phyloP scores from a whole-genome alignment of 352 stramenopile genomes.

The Pythium sp. region DNA sequence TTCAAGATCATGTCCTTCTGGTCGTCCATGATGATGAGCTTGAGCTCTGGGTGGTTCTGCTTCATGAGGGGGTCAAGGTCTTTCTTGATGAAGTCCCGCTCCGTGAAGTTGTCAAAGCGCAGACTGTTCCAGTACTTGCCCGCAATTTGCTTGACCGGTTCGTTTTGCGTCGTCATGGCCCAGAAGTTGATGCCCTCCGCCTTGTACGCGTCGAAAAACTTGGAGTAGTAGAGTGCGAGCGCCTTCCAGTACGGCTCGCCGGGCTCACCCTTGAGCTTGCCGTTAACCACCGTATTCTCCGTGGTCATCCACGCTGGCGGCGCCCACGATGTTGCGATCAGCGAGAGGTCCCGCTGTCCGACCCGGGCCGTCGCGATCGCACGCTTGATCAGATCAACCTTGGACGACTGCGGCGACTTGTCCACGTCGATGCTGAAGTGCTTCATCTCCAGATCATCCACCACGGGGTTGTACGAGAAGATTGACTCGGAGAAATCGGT shows the following conservation, averaged over 20 bases:
- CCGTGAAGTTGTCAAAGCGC: slow-evolving; percentile 26
- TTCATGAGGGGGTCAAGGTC: slow-evolving; percentile 62
- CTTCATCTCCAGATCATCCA: slow-evolving; percentile 37
- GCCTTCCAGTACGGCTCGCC: slow-evolving; percentile 46
- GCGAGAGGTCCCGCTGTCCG: slow-evolving; percentile 33
- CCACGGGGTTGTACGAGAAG: slow-evolving; percentile 41
- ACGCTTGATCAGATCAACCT: slow-evolving; percentile 36
- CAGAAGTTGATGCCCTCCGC: slow-evolving; percentile 54
- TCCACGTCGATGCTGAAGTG: slow-evolving; percentile 77
- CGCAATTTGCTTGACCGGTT: slow-evolving; percentile 44
- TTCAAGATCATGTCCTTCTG: slow-evolving; percentile 56
- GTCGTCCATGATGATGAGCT: slow-evolving; percentile 77
- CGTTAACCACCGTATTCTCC: slow-evolving; percentile 46
- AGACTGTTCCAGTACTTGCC: slow-evolving; percentile 47
- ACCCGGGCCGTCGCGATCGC: slow-evolving; percentile 19
- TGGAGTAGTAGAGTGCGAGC: slow-evolving; percentile 77
- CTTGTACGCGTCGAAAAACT: slow-evolving; percentile 75
- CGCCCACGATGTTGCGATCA: slow-evolving; percentile 77
- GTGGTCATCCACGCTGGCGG: slow-evolving; percentile 80
- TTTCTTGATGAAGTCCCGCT: slow-evolving; percentile 66
- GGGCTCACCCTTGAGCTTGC: slow-evolving; percentile 37
- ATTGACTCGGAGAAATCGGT: slow-evolving; percentile 71
- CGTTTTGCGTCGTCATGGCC: slow-evolving; percentile 78
- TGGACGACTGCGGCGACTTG: slow-evolving; percentile 33
- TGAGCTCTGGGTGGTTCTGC: slow-evolving; percentile 60